These are phyloP conservation scores for Paracamarosporium sp. DNA, from an alignment of 2,329 filamentous ascomycete species.

Conservation along the genomic window DNA sequence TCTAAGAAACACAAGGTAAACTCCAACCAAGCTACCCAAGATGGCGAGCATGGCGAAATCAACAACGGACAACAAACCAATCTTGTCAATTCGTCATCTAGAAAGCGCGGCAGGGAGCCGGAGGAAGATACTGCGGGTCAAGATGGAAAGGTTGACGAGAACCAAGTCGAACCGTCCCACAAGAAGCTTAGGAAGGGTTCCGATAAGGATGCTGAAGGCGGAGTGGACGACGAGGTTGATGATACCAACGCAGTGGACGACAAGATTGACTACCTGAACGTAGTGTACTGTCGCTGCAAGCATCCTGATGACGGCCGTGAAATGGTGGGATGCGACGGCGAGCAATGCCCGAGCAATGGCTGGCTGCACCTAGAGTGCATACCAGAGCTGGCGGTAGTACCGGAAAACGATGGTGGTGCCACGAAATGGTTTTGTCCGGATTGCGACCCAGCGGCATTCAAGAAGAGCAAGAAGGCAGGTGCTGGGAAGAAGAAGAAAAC, in stretches of 20 bases:
- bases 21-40: neutral
- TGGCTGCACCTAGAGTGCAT: slow-evolving; percentile 4
- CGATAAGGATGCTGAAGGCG: neutral
- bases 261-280: too few relatives aligned
- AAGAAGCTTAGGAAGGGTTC: neutral
- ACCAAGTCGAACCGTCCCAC: neutral
- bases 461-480: neutral
- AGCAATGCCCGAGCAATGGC: neutral
- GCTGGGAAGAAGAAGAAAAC: neutral
- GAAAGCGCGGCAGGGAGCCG: neutral
- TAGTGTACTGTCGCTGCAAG: slow-evolving; percentile 4
- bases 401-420: neutral
- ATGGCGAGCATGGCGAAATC: neutral
- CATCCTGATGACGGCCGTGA: neutral
- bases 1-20: neutral
- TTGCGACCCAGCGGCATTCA: neutral
- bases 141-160: too few relatives aligned
- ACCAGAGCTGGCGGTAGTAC: neutral
- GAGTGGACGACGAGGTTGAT: neutral
- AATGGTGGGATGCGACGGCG: neutral
- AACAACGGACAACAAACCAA: neutral
- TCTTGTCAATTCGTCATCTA: neutral
- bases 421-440: slow-evolving; percentile 1
- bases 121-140: neutral
- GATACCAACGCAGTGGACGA: neutral